A percentile compares a stretch with the other conserved stretches of the same genome.
phyloP scores from a whole-genome alignment of 2,329 filamentous ascomycete genomes.

The Xylariomycetidae sp. region DNA sequence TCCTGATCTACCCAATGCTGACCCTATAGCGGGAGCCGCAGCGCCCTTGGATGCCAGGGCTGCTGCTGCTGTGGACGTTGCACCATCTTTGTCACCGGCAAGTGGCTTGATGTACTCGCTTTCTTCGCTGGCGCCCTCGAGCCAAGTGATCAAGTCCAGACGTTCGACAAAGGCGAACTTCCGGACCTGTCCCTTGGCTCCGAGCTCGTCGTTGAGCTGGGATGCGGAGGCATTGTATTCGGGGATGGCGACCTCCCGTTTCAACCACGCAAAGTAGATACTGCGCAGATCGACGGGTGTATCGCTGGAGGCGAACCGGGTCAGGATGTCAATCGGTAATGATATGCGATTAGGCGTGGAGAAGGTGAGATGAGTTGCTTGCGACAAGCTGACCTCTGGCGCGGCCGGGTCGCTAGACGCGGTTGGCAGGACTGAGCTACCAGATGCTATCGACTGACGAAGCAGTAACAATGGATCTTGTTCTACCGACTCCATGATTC shows the following conservation, averaged over 20 bases:
- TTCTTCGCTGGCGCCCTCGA: conserved; percentile 84
- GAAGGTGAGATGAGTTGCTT: conserved; percentile 78
- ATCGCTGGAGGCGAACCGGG: conserved; percentile 79
- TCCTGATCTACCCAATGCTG: conserved; percentile 47
- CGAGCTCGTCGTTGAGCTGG: conserved; percentile 73
- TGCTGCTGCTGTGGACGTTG: conserved; percentile 35
- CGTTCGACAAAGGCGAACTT: conserved; percentile 90
- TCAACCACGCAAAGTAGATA: conserved; percentile 94
- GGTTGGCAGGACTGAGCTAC: conserved; percentile 66
- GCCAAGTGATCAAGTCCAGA: conserved; percentile 86
- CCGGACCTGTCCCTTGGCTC: conserved; percentile 66
- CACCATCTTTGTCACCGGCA: conserved; percentile 57
- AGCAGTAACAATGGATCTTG: conserved; percentile 79
- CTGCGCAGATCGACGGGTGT: conserved; percentile 80
- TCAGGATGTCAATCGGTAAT: conserved; percentile 67
- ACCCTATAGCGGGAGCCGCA: conserved; percentile 34
- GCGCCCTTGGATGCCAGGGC: conserved; percentile 35
- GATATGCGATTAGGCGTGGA: conserved; percentile 54
- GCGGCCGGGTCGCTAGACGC: conserved; percentile 62
- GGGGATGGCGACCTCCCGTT: conserved; percentile 83
- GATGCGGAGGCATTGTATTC: conserved; percentile 86
- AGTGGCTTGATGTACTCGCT: conserved; percentile 89
- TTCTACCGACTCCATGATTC: conserved; percentile 55
- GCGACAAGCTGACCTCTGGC: conserved; percentile 60
- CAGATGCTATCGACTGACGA: conserved; percentile 73